Evolutionary conservation across 2,329 filamentous ascomycete species (phyloP).

Genomic region (Penicillium sclerotigenum): DNA sequence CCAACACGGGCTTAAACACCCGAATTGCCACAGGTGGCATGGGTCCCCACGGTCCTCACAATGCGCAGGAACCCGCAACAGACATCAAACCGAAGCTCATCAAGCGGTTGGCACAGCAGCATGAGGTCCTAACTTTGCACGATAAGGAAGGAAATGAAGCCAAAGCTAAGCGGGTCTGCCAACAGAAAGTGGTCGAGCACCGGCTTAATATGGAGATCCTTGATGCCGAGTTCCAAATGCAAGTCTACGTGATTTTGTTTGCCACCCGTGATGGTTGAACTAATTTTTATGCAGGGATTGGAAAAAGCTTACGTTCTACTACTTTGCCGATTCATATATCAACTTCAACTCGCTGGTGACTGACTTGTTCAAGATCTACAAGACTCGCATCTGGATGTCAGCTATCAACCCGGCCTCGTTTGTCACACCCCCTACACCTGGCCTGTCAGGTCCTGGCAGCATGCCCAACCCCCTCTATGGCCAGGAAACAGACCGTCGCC

Average conservation of each 20-base stretch:
- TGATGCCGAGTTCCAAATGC: slow-evolving; percentile 98
- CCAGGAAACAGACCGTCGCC: slow-evolving; percentile 42
- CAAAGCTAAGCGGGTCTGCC: slow-evolving; percentile 93
- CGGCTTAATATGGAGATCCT: slow-evolving; percentile 97
- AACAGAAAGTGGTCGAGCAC: slow-evolving; percentile 94
- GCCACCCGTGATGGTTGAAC: not conserved
- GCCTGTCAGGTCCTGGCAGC: slow-evolving; percentile 66
- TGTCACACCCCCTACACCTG: slow-evolving; percentile 67
- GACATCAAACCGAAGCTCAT: slow-evolving; percentile 96
- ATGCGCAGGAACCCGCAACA: slow-evolving; percentile 66
- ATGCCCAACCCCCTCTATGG: slow-evolving; percentile 63
- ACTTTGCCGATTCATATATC: slow-evolving; percentile 96
- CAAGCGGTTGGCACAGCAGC: slow-evolving; percentile 85
- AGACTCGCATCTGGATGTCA: slow-evolving; percentile 99
- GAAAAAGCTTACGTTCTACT: slow-evolving; percentile 99
- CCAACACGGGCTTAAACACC: slow-evolving; percentile 58
- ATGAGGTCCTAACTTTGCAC: slow-evolving; percentile 82
- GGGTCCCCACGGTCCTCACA: slow-evolving; percentile 70
- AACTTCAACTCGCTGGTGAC: slow-evolving; percentile 98
- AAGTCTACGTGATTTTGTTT: slow-evolving; percentile 43
- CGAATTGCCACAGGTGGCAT: slow-evolving; percentile 73
- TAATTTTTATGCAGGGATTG: slow-evolving; percentile 68
- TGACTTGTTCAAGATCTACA: slow-evolving; percentile 98
- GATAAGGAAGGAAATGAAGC: slow-evolving; percentile 98
- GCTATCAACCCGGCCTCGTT: slow-evolving; percentile 98